Evolutionary conservation across 1,139 yeast genomes (phyloP), one percentile per base, ranked within the genome.

Genomic region (Sugiyamaella pinicola): DNA sequence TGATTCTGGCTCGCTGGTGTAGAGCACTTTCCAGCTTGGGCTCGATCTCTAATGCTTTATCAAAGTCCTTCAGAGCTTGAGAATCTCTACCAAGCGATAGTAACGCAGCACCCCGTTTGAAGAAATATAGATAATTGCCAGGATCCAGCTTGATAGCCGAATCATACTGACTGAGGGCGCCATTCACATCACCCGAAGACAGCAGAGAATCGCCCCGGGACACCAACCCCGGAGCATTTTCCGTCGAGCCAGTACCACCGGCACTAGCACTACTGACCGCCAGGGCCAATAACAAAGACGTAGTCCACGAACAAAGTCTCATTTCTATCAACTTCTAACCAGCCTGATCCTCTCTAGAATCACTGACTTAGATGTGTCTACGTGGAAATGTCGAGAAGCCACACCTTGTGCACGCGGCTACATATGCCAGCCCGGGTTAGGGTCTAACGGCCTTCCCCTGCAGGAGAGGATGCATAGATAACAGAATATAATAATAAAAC

Each of bases 101-200:
- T 47, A 69, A 66, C 22, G 72, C 72, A 1, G 72, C 68, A 5
- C 74, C 75, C 8, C 77, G 64, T 55, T 69, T 69, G 61, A 69
- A 74, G 34, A 64, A 55, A n/a, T 66, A 64, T 55, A 69, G 54
- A 55, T 67, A 69, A 58, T 70, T 68, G n/a, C 49, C 48, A 18
- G 71, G 71, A 22, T 66, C 63, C n/a, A 55, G 53, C 22, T 59
- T 54, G 22, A 70, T 56, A 3, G 69, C 71, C 26, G 61, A 59
- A 49, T 69, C 69, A 51, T 66, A 69, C 88, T 75, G 95, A 76
- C 66, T 80, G 77, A 75, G 84, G 86, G 76, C 89, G 15, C 58
- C 62, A 15, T 51, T 50, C 12, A 58, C 48, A 21, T 61, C 58
- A 6, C 69, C 69, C 6, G 55, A 49, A 9, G 61, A 52, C n/a